Conservation (phyloP, 345 rosid species). For the Eutrema yunnanense region DNA sequence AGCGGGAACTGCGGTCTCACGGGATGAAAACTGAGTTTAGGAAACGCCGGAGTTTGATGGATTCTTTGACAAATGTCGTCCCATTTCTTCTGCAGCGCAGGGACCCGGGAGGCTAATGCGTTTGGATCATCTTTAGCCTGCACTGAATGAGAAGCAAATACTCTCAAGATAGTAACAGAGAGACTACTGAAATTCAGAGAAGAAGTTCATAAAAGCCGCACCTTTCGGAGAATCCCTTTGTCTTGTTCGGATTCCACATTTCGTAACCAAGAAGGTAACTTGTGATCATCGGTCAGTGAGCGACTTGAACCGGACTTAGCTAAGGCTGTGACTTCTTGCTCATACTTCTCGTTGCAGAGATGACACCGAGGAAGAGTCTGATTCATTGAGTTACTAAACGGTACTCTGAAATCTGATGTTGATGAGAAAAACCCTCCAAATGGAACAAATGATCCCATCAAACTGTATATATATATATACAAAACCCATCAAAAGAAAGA, state of each 20-base stretch:
- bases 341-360: conserved; percentile 54
- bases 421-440: conserved; percentile 69
- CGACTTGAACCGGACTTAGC: conserved; percentile 31
- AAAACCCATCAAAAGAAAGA: conserved; percentile 11
- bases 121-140: conserved; percentile 50
- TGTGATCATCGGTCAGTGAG: conserved; percentile 36
- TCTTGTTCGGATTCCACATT: conserved; percentile 34
- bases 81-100: conserved; percentile 53
- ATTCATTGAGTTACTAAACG: conserved; percentile 26
- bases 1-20: conserved; percentile 28
- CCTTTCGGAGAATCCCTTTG: conserved; percentile 38
- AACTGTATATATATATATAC: conserved; percentile 39
- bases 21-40: conserved; percentile 29
- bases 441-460: conserved; percentile 72
- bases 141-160: conserved; percentile 40
- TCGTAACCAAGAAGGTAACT: conserved; percentile 47
- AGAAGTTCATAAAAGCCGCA: conserved; percentile 19
- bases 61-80: conserved; percentile 46
- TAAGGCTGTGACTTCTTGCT: conserved; percentile 46
- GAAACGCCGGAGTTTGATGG: conserved; percentile 40
- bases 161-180: conserved; percentile 32
- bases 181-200: background rate
- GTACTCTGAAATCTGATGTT: conserved; percentile 39
- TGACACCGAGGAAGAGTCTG: conserved; percentile 40
- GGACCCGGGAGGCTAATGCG: conserved; percentile 30